A percentile compares a stretch with the other conserved stretches of the same genome.
Conservation (phyloP, 1,284 basidiomycete species). For the Cryptococcus maquisensis region DNA sequence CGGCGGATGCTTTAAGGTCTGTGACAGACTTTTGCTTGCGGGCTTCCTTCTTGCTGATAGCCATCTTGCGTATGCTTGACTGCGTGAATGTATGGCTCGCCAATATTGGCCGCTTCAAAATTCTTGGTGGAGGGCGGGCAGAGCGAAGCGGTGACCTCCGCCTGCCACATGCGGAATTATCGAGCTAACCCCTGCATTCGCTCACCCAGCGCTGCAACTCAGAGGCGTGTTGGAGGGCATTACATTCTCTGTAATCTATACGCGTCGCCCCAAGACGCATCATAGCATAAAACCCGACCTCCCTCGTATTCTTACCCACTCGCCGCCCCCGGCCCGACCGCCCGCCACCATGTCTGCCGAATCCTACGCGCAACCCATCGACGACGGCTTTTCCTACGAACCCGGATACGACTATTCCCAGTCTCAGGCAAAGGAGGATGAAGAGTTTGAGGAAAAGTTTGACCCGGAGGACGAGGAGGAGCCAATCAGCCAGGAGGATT, state of each 20-base stretch:
- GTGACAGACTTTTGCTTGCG: slow-evolving; percentile 14
- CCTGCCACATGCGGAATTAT: too few relatives aligned
- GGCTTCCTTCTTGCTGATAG: slow-evolving; percentile 33
- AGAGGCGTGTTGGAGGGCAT: too few relatives aligned
- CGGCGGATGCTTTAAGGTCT: slow-evolving; percentile 7
- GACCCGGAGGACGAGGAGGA: slow-evolving; percentile 61
- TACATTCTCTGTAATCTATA: too few relatives aligned
- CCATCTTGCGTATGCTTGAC: slow-evolving; percentile 20
- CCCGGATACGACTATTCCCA: slow-evolving; percentile 31
- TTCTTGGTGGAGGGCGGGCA: neutral
- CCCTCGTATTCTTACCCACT: neutral
- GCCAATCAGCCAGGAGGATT: slow-evolving; percentile 78
- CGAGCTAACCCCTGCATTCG: too few relatives aligned
- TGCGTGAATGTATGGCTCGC: too few relatives aligned
- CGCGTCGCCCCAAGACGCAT: too few relatives aligned
- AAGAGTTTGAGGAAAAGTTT: slow-evolving; percentile 16
- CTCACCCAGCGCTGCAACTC: too few relatives aligned
- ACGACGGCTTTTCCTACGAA: slow-evolving; percentile 35
- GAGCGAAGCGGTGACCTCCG: too few relatives aligned
- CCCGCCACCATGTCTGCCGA: neutral
- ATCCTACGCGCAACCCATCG: slow-evolving; percentile 7
- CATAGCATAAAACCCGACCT: too few relatives aligned
- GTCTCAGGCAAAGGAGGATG: slow-evolving; percentile 9
- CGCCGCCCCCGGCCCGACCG: neutral
- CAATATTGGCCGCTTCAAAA: slow-evolving; percentile 3